A percentile compares a stretch with the other conserved stretches of the same genome.
These are phyloP conservation scores for Priceomyces castillae DNA, from an alignment of 805 yeast genomes.

Conservation along the genomic window DNA sequence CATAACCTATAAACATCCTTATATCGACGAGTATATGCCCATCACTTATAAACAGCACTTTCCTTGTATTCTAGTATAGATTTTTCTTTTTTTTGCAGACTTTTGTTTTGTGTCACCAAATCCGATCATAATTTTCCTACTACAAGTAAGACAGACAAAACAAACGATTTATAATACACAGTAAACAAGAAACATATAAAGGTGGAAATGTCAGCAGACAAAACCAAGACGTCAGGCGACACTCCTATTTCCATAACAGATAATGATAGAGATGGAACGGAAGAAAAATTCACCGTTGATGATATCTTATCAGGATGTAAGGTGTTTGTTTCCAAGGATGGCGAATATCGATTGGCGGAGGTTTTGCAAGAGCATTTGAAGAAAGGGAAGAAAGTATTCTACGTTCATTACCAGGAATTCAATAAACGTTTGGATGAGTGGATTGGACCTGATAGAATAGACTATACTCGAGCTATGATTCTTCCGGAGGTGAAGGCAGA, in stretches of 20 bases:
- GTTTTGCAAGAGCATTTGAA: constrained; percentile 71
- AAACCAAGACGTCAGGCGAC: constrained; percentile 2
- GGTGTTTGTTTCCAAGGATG: constrained; percentile 78
- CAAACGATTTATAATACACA: background rate
- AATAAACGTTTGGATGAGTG: constrained; percentile 97
- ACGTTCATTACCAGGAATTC: constrained; percentile 92
- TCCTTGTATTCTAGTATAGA: too few species aligned
- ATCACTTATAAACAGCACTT: too few species aligned
- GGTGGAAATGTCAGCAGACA: constrained; percentile 1
- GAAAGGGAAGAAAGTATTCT: constrained; percentile 76
- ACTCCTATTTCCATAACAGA: constrained; percentile 13
- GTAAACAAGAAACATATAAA: background rate
- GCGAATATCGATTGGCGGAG: constrained; percentile 78
- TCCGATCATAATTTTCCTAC: background rate
- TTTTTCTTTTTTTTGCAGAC: constrained; percentile 1
- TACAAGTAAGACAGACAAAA: background rate
- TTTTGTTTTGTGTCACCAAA: background rate
- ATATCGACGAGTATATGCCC: too few species aligned
- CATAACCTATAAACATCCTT: too few species aligned
- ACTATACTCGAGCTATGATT: constrained; percentile 64
- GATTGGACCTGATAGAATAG: constrained; percentile 72
- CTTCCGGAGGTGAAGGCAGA: constrained; percentile 61
- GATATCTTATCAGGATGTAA: constrained; percentile 76
- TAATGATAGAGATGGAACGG: constrained; percentile 5
- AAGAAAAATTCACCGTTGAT: constrained; percentile 28